Percentiles rank a stretch among this genome's conserved stretches.
phyloP scores from a whole-genome alignment of 345 rosid genomes.

The Sonneratia caseolaris region DNA sequence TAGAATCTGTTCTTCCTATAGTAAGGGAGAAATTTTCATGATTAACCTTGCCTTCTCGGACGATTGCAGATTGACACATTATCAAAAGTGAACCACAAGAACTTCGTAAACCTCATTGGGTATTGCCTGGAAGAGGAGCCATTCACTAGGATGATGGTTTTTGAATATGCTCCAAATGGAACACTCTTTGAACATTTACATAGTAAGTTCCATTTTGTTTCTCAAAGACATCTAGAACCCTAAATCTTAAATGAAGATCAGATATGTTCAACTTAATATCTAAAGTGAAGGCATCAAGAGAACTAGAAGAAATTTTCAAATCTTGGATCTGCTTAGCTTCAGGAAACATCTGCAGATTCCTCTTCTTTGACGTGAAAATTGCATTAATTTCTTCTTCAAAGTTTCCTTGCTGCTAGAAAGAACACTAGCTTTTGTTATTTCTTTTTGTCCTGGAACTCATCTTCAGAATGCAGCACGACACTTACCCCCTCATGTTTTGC shows the following conservation, averaged over 20 bases:
- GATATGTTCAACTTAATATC: neutral
- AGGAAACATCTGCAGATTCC: too few species aligned
- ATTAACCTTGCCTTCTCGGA: neutral
- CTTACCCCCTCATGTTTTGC: too few species aligned
- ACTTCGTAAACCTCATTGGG: constrained; percentile 84
- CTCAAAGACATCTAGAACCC: too few species aligned
- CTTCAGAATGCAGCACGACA: too few species aligned
- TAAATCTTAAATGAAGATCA: neutral
- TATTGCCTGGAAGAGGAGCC: constrained; percentile 75
- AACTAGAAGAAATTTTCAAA: too few species aligned
- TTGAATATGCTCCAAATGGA: constrained; percentile 94
- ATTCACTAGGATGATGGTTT: constrained; percentile 95
- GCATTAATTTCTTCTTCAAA: neutral
- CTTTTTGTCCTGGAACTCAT: too few species aligned
- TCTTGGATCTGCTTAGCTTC: too few species aligned
- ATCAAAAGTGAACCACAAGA: constrained; percentile 86
- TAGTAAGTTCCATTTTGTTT: constrained; percentile 31
- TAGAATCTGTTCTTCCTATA: neutral
- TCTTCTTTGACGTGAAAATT: too few species aligned
- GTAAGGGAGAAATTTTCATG: neutral
- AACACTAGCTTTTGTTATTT: too few species aligned
- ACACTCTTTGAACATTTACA: constrained; percentile 90
- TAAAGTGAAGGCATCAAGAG: neutral
- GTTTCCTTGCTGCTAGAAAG: neutral
- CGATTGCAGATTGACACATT: constrained; percentile 59